Evolutionary conservation across 148 eudicot species (phyloP), one percentile per base, ranked within the genome.

Genomic region (Camellia japonica): DNA sequence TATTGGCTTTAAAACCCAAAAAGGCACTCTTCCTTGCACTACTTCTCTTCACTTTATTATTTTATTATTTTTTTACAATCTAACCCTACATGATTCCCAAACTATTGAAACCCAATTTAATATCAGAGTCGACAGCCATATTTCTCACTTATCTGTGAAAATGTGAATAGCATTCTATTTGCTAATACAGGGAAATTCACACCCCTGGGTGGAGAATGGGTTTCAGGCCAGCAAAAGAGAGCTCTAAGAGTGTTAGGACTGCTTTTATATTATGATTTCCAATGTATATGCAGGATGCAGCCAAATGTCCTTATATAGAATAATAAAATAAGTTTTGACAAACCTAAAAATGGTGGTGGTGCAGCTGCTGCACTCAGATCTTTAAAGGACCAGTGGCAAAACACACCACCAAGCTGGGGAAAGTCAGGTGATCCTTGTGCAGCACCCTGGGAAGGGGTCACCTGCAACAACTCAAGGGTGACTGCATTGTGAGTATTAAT

Each of bases 401-500:
- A 90, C 74, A 86, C 87, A 4, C 98, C 98, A 14, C 97, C 97
- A 3, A 91, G 90, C 79, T 95, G 98, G 98, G 68, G 52, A 16
- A 83, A 85, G 61, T 91, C 97, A 0, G 90, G 87, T 78, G 97
- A 95, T 82, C 97, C 98, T 41, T 95, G 98, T 82, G 91, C 88
- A 49, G 56, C 78, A 72, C 74, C 79, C 0, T 95, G 98, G 98
- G 98, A 95, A 74, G 98, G 98, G 38, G 87, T 95, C 51, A 86
- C 88, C 3, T 95, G 98, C 87, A 89, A 83, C 82, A 84, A 71
- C 68, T 88, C 94, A 20, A 92, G 93, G 73, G 90, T 95, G 44
- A 88, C 91, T 46, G 85, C 93, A 30, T 70, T 95, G 98, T 95
- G 66, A 88, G 93, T 75, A 81, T 41, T 42, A 12, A 18, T 3